Conservation (phyloP, 176 grass and related monocot species). For the Rhynchospora pubera region DNA sequence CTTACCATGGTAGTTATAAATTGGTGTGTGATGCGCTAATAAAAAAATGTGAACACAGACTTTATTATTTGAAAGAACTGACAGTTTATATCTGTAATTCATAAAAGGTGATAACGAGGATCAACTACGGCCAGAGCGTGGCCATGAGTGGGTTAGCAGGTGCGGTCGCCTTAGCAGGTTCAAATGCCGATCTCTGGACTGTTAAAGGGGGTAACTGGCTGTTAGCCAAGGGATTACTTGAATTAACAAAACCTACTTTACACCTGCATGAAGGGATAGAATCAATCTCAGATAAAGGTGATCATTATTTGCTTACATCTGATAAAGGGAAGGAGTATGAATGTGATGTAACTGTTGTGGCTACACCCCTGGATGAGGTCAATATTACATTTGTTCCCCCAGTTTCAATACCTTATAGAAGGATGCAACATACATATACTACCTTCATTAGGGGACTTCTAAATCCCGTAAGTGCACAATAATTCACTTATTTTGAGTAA, state of each 20-base stretch:
- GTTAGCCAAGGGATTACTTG: constrained; percentile 61
- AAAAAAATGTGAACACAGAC: too few relatives aligned
- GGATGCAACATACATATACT: constrained; percentile 72
- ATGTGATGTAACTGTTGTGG: constrained; percentile 62
- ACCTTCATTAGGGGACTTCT: constrained; percentile 80
- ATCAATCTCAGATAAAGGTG: constrained; percentile 46
- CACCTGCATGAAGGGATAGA: constrained; percentile 79
- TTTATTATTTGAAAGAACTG: background rate
- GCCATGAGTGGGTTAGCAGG: constrained; percentile 75
- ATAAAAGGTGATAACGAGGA: constrained; percentile 81
- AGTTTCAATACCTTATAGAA: constrained; percentile 64
- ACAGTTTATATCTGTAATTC: background rate
- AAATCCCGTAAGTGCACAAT: constrained; percentile 57
- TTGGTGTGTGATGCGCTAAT: background rate
- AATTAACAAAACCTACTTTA: constrained; percentile 53
- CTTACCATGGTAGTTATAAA: background rate
- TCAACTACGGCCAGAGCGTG: constrained; percentile 82
- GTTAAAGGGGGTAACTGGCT: constrained; percentile 76
- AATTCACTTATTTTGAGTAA: background rate
- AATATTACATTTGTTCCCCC: constrained; percentile 68
- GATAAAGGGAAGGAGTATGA: constrained; percentile 54
- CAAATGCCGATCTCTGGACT: constrained; percentile 70
- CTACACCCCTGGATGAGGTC: constrained; percentile 81
- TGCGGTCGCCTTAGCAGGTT: constrained; percentile 78
- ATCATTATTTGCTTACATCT: constrained; percentile 66